Evolutionary conservation across 805 yeast species (phyloP).

Genomic region (Barnettozyma californica): DNA sequence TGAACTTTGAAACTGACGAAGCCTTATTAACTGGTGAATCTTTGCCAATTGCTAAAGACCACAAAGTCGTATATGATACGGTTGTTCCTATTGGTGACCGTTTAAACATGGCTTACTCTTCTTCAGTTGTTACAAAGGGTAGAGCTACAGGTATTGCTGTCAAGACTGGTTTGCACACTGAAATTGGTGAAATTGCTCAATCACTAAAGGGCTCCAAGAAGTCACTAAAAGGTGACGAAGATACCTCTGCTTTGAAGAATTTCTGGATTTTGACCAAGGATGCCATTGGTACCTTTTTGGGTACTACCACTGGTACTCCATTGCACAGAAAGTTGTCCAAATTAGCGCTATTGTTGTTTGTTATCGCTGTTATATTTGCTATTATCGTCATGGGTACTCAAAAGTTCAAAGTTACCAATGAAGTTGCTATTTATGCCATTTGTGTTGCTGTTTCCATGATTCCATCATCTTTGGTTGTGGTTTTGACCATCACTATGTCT

Average conservation of each 20-base stretch:
- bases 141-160: slow-evolving; percentile 66
- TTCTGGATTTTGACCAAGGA: slow-evolving; percentile 40
- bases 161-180: slow-evolving; percentile 65
- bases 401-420: slow-evolving; percentile 63
- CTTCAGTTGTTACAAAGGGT: slow-evolving; percentile 69
- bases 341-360: slow-evolving; percentile 67
- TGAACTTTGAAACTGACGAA: slow-evolving; percentile 69
- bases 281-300: slow-evolving; percentile 62
- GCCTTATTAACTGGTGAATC: slow-evolving; percentile 66
- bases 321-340: slow-evolving; percentile 69
- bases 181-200: slow-evolving; percentile 69
- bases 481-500: slow-evolving; percentile 81
- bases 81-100: slow-evolving; percentile 67
- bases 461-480: slow-evolving; percentile 76
- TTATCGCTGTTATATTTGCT: slow-evolving; percentile 79
- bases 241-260: slow-evolving; percentile 37
- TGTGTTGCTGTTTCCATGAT: slow-evolving; percentile 78
- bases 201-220: slow-evolving; percentile 42
- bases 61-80: slow-evolving; percentile 33
- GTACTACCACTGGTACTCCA: slow-evolving; percentile 78
- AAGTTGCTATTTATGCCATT: slow-evolving; percentile 84
- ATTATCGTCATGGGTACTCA: slow-evolving; percentile 85
- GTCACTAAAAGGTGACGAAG: slow-evolving; percentile 39
- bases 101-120: slow-evolving; percentile 63
- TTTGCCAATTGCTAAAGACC: slow-evolving; percentile 55